Conservation (phyloP, 352 stramenopile genomes). For the Thalassiosira hispida region DNA sequence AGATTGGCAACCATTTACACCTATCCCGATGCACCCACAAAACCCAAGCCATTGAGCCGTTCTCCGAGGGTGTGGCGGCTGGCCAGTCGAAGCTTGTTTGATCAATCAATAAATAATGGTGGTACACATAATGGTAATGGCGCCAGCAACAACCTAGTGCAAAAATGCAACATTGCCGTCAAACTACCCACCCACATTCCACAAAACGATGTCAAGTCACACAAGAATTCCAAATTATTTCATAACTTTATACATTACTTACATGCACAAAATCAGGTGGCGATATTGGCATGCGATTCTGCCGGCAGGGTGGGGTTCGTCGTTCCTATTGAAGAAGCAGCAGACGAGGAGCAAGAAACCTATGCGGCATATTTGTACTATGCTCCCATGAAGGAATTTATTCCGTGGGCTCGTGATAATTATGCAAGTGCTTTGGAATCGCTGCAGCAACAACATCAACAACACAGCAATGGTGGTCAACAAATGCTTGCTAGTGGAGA, state of each 20-base stretch:
- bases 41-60: constrained; percentile 59
- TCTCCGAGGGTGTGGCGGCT: constrained; percentile 52
- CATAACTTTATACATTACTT: constrained; percentile 62
- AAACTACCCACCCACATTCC: constrained; percentile 41
- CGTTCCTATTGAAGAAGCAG: no score
- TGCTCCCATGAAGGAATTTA: constrained; percentile 63
- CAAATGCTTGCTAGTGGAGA: not conserved
- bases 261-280: constrained; percentile 43
- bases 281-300: constrained; percentile 68
- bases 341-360: constrained; percentile 23
- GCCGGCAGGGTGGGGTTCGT: constrained; percentile 69
- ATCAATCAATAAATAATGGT: constrained; percentile 18
- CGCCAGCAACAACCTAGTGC: not conserved
- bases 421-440: constrained; percentile 1
- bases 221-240: constrained; percentile 72
- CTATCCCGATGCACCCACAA: constrained; percentile 65
- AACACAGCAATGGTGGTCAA: no score
- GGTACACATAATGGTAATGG: constrained; percentile 14
- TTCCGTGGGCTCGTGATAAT: constrained; percentile 37
- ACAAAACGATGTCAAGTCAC: constrained; percentile 28
- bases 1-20: constrained; percentile 67
- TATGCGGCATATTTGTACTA: constrained; percentile 65
- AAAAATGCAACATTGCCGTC: constrained; percentile 63
- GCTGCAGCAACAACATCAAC: no score
- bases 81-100: constrained; percentile 22